phyloP scores from a whole-genome alignment of 805 yeast species.

The Myxozyma lipomycoides region DNA sequence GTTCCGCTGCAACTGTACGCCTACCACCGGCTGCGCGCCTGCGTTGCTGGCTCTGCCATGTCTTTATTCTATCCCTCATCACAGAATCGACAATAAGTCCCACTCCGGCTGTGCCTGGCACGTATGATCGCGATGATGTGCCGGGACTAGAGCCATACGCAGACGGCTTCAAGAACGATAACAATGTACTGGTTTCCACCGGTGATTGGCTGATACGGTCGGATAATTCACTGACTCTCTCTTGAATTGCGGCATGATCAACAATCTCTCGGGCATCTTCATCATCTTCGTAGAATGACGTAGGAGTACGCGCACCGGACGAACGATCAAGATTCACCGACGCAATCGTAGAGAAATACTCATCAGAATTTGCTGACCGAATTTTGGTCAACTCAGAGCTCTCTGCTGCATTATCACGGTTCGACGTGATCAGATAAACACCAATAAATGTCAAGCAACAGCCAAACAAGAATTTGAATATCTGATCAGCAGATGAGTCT shows the following conservation, averaged over 20 bases:
- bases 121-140: constrained; percentile 21
- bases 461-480: constrained; percentile 37
- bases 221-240: constrained; percentile 2
- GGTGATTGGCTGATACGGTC: not conserved
- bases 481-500: constrained; percentile 30
- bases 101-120: constrained; percentile 27
- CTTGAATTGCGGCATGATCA: constrained; percentile 12
- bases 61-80: constrained; percentile 24
- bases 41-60: constrained; percentile 17
- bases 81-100: constrained; percentile 27
- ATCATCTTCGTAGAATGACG: constrained; percentile 24
- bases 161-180: constrained; percentile 1
- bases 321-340: constrained; percentile 22
- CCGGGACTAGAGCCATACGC: constrained; percentile 15
- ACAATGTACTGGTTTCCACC: not conserved
- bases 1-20: not conserved
- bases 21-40: not conserved
- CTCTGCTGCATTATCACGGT: constrained; percentile 2
- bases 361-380: constrained; percentile 1
- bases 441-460: constrained; percentile 42
- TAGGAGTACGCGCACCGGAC: constrained; percentile 21
- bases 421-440: constrained; percentile 40
- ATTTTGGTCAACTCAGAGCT: not conserved
- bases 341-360: constrained; percentile 19
- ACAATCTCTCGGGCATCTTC: constrained; percentile 24